phyloP scores from a whole-genome alignment of 768 basidiomycete species.

The Hirschioporus abietinus region DNA sequence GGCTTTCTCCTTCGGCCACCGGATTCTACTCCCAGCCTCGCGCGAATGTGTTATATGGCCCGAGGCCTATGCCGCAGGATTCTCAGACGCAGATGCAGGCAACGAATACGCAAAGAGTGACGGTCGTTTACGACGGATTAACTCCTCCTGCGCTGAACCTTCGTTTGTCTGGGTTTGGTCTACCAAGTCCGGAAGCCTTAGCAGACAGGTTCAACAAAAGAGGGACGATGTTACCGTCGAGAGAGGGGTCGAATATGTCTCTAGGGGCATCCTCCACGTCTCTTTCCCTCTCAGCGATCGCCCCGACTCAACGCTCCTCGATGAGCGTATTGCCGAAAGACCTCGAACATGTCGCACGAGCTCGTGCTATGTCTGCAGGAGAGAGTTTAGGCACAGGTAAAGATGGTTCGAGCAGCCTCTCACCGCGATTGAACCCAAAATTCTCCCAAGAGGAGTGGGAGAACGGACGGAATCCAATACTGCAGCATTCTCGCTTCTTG shows the following conservation, averaged over 20 bases:
- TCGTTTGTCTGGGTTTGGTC: not conserved
- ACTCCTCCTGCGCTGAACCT: not conserved
- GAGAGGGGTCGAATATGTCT: constrained; percentile 2
- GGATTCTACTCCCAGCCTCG: constrained; percentile 33
- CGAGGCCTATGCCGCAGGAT: constrained; percentile 13
- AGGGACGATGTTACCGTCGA: constrained; percentile 1
- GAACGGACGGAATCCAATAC: not conserved
- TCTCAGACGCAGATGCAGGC: constrained; percentile 5
- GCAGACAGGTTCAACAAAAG: constrained; percentile 2
- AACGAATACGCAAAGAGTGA: not conserved
- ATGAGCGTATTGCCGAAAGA: not conserved
- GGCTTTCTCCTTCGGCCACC: constrained; percentile 42
- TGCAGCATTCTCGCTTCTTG: constrained; percentile 11
- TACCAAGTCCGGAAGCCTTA: not conserved
- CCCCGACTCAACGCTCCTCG: not conserved
- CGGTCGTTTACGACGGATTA: not conserved
- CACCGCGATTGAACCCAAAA: not conserved
- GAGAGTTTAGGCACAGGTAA: not conserved
- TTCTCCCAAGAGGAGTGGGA: not conserved
- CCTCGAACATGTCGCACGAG: not conserved
- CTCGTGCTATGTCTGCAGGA: not conserved
- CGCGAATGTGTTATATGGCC: constrained; percentile 16
- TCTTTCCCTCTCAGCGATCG: not conserved
- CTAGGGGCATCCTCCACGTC: not conserved
- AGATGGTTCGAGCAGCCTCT: not conserved